phyloP scores from a whole-genome alignment of 2,329 filamentous ascomycete genomes.

The Volutella citrinella region DNA sequence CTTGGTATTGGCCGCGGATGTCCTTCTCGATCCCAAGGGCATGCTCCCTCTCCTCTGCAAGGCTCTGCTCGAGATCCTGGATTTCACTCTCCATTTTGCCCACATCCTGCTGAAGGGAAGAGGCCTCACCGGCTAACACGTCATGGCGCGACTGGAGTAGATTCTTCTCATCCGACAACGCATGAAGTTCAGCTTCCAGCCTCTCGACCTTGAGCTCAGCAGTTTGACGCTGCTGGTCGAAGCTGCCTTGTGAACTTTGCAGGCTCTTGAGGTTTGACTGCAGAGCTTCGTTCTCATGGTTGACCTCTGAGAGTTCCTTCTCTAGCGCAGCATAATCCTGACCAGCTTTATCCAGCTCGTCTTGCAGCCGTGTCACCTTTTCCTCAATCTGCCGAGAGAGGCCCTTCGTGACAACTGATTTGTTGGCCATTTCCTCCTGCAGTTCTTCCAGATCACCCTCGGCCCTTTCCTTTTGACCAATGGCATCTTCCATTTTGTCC shows the following conservation, averaged over 20 bases:
- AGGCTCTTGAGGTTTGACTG: conserved; percentile 42
- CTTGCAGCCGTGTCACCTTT: conserved; percentile 62
- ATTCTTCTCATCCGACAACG: conserved; percentile 63
- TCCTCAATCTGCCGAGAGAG: conserved; percentile 74
- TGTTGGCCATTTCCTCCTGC: conserved; percentile 75
- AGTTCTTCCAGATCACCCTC: conserved; percentile 62
- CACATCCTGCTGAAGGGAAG: conserved; percentile 64
- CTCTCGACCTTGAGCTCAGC: conserved; percentile 51
- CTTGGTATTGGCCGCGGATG: conserved; percentile 43
- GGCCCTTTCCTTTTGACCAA: conserved; percentile 53
- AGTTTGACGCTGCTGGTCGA: conserved; percentile 28
- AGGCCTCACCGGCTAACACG: conserved; percentile 62
- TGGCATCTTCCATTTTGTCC: conserved; percentile 51
- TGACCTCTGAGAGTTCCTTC: conserved; percentile 45
- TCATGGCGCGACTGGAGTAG: conserved; percentile 68
- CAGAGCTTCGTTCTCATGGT: conserved; percentile 45
- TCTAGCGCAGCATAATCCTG: conserved; percentile 51
- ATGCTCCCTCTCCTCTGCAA: conserved; percentile 55
- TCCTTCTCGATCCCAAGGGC: conserved; percentile 59
- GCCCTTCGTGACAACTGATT: conserved; percentile 72
- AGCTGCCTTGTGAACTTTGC: conserved; percentile 29
- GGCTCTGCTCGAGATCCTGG: conserved; percentile 44
- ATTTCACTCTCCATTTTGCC: conserved; percentile 45
- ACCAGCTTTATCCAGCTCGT: conserved; percentile 56
- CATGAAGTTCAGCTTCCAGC: conserved; percentile 57